Evolutionary conservation across 139 green algal species (phyloP).

Genomic region (Chlorella ohadii): DNA sequence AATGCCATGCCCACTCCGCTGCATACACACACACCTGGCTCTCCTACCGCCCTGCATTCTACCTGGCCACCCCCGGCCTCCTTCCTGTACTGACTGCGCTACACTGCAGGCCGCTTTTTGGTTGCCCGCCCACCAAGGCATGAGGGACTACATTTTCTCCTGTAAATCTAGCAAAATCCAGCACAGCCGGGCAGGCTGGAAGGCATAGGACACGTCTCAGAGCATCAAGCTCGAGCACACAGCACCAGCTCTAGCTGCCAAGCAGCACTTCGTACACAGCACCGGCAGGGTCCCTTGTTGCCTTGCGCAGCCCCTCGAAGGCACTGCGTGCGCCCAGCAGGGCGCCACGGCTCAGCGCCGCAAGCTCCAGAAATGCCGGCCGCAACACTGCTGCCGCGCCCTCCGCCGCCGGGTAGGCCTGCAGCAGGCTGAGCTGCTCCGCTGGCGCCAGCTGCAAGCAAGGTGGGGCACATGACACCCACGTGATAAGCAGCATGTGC

Average conservation of each 20-base stretch:
- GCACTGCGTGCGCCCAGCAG: slow-evolving; percentile 23
- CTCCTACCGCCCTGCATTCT: background rate
- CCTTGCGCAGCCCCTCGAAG: slow-evolving; percentile 38
- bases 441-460: no score
- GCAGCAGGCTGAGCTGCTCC: slow-evolving; percentile 29
- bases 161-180: no score
- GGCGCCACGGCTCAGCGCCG: background rate
- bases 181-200: no score
- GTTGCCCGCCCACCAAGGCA: no score
- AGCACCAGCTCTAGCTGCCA: background rate
- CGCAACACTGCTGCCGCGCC: background rate
- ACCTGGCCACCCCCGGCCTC: no score
- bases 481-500: no score
- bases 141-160: no score
- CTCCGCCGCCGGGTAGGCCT: background rate
- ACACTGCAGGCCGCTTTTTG: no score
- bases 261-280: slow-evolving; percentile 36
- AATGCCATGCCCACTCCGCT: background rate
- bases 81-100: background rate
- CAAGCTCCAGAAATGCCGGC: slow-evolving; percentile 23
- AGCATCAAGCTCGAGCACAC: no score
- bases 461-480: no score
- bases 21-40: background rate
- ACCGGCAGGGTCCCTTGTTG: slow-evolving; percentile 1
- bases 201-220: no score